Base-by-base conservation (phyloP, 306 rosid species). In the Cajanus cajan region DNA sequence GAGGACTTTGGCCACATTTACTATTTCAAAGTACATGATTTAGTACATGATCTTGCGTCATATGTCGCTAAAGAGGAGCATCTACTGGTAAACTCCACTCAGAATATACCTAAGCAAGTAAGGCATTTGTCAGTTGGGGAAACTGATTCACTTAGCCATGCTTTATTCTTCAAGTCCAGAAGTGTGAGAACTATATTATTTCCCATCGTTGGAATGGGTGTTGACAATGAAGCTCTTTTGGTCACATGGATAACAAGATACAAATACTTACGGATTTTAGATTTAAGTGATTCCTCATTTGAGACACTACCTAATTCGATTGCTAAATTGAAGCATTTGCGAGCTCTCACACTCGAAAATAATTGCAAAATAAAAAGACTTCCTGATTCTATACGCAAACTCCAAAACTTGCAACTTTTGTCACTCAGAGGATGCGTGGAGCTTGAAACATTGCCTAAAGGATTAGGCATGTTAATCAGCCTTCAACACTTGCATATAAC, bases 321-420 rank as follows among this genome's bases (percentile, higher is more conserved):
- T 34, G 69, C 2, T n/a, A 64, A 36, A 10, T 16, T 64, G 48
- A 18, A 36, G 2, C 70, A 64, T 37, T 0, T 16, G 21, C 41
- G 45, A 36, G 1, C 0, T 36, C 48, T 63, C 31, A 8, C 5
- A 1, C 78, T 74, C 15, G 10, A 15, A 0, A 8, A 58, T 74
- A 74, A 74, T 4, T 0, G 7, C 15, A 41, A 57, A 40, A 74
- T 74, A 4, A 74, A 74, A 57, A 24, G 16, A 14, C 37, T 64
- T 4, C 73, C 80, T 4, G 6, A 6, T 36, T 76, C 51, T 13
- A 10, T 76, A 16, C 8, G 28, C 64, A 76, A 47, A 5, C 80
- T 76, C 5, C 73, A 11, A 13, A 33, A 33, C 63, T 47, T 76
- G 64, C 73, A 47, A 76, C 22, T 48, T 33, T 64, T 76, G 28